Evolutionary conservation across 2,329 filamentous ascomycete genomes (phyloP).

Genomic region (Fusarium nodosum): DNA sequence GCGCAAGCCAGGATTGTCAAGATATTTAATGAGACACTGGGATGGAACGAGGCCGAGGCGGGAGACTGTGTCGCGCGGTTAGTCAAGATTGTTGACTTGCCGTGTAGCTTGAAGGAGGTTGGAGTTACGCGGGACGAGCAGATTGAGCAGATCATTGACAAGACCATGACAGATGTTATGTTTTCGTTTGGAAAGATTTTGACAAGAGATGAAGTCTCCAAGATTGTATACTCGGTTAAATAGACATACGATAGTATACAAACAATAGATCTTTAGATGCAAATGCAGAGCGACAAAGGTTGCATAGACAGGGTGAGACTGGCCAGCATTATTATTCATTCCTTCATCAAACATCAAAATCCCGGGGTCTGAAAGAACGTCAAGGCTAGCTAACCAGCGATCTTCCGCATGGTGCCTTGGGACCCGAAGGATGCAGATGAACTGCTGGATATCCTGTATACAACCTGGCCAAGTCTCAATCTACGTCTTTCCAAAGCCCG

Average conservation of each 20-base stretch:
- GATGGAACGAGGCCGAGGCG: conserved; percentile 18
- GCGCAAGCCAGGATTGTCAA: conserved; percentile 3
- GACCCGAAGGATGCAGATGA: not conserved
- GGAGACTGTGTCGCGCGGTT: conserved; percentile 4
- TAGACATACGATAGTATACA: not conserved
- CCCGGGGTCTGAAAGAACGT: not conserved
- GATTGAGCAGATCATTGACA: conserved; percentile 26
- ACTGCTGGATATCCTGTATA: not conserved
- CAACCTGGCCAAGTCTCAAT: not conserved
- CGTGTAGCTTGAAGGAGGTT: conserved; percentile 5
- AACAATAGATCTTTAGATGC: not conserved
- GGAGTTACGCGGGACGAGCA: conserved; percentile 6
- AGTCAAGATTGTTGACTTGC: conserved; percentile 10
- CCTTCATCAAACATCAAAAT: not conserved
- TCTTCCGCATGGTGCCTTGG: not conserved
- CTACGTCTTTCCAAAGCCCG: rapidly evolving
- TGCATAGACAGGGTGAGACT: not conserved
- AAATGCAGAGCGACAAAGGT: not conserved
- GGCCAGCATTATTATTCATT: not conserved
- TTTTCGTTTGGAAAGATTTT: conserved; percentile 21
- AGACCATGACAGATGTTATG: conserved; percentile 33
- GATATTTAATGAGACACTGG: conserved; percentile 16
- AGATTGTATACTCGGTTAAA: conserved; percentile 20
- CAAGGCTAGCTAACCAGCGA: not conserved
- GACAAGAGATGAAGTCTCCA: conserved; percentile 11